Percentiles rank a stretch among this genome's conserved stretches.
Evolutionary conservation across 257 asterid genomes (phyloP).

Genomic region (Solanum chiquidenum): DNA sequence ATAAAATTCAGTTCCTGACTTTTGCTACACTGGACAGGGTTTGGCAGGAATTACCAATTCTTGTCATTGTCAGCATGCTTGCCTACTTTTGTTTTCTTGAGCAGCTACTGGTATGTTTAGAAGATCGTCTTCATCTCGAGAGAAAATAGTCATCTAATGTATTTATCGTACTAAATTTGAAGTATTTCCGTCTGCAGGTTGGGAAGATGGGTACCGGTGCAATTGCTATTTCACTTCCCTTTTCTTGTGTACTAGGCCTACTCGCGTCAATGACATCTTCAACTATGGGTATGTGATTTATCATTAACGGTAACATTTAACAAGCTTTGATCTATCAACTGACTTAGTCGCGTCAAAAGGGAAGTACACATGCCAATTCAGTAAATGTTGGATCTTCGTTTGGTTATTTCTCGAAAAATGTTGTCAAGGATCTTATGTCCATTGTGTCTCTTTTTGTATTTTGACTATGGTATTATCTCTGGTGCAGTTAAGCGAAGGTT

Average conservation of each 20-base stretch:
- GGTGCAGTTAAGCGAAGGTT: conserved; percentile 56
- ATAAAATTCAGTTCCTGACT: background rate
- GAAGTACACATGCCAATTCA: background rate
- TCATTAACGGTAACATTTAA: background rate
- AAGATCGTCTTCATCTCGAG: background rate
- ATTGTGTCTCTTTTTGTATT: background rate
- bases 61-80: conserved; percentile 73
- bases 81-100: conserved; percentile 89
- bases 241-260: conserved; percentile 79
- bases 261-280: conserved; percentile 77
- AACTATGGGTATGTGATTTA: conserved; percentile 54
- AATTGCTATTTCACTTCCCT: conserved; percentile 76
- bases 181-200: conserved; percentile 27
- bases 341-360: background rate
- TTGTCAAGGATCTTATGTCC: background rate
- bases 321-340: background rate
- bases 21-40: conserved; percentile 30
- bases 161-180: background rate
- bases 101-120: conserved; percentile 63
- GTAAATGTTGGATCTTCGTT: background rate
- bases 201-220: conserved; percentile 59
- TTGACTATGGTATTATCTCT: background rate
- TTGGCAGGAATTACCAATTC: conserved; percentile 89
- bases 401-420: background rate
- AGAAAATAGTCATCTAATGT: background rate